Evolutionary conservation across 225 moss, liverwort and hornwort genomes (phyloP).

Genomic region (Asterella californica): DNA sequence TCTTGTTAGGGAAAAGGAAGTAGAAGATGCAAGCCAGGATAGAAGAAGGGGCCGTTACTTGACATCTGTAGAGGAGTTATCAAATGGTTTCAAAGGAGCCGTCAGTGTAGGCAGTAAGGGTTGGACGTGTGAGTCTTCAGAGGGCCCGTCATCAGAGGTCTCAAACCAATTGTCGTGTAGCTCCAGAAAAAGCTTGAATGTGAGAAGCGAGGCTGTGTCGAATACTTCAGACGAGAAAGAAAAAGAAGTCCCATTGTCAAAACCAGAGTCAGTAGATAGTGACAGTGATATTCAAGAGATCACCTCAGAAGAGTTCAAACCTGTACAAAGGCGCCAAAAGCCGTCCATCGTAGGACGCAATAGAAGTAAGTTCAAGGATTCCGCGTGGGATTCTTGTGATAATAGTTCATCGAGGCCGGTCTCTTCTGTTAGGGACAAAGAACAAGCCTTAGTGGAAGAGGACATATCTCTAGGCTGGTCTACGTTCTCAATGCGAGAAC

Average conservation of each 20-base stretch:
- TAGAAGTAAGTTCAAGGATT: background rate
- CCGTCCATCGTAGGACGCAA: background rate
- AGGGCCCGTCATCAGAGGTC: too few species aligned
- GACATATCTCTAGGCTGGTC: background rate
- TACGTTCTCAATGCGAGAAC: background rate
- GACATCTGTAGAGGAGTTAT: background rate
- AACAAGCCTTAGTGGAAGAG: background rate
- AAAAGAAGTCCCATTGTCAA: background rate
- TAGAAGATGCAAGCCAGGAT: background rate
- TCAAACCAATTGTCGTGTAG: background rate
- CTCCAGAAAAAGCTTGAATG: background rate
- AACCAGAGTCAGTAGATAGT: constrained; percentile 4
- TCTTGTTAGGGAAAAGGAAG: background rate
- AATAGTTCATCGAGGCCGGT: background rate
- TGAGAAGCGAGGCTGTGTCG: background rate
- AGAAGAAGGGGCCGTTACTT: background rate
- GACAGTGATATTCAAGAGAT: constrained; percentile 35
- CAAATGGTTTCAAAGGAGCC: background rate
- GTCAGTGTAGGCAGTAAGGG: background rate
- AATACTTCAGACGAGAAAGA: background rate
- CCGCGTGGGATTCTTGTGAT: background rate
- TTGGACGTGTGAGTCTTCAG: background rate
- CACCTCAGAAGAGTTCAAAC: constrained; percentile 24
- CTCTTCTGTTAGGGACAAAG: background rate
- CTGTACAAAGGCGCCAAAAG: constrained; percentile 7